Percentiles rank a stretch among this genome's conserved stretches.
Evolutionary conservation across 768 basidiomycete genomes (phyloP).

Genomic region (Pholiota conissans): DNA sequence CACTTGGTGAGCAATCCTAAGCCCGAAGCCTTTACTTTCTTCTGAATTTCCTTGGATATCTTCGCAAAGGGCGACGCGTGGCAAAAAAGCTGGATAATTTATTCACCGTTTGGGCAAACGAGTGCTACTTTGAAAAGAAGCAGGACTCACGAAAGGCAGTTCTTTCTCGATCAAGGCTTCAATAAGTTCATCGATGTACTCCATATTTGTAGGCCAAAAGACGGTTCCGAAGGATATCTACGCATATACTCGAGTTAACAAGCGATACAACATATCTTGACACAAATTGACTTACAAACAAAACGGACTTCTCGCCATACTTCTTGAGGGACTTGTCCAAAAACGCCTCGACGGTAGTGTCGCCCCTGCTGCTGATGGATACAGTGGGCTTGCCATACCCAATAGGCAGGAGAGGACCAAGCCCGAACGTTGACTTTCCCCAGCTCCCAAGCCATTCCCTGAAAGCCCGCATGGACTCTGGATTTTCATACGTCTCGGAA

Average conservation of each 20-base stretch:
- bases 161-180: conserved; percentile 13
- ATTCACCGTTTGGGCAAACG: neutral
- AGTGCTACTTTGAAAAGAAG: neutral
- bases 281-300: conserved; percentile 7
- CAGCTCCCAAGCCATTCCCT: neutral
- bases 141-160: conserved; percentile 13
- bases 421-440: conserved; percentile 1
- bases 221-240: conserved; percentile 17
- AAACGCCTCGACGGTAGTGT: conserved; percentile 5
- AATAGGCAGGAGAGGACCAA: conserved; percentile 12
- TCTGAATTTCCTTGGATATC: neutral
- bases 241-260: neutral
- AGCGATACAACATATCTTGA: neutral
- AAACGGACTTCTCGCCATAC: conserved; percentile 10
- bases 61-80: conserved; percentile 6
- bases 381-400: neutral
- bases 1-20: conserved; percentile 8
- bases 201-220: conserved; percentile 12
- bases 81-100: conserved; percentile 4
- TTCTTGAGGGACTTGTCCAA: conserved; percentile 6
- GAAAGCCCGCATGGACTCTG: conserved; percentile 1
- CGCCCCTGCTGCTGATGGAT: neutral
- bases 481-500: conserved; percentile 6
- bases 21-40: conserved; percentile 11
- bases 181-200: conserved; percentile 15